Percentiles rank a stretch among this genome's conserved stretches.
Evolutionary conservation across 2,329 filamentous ascomycete species (phyloP).

Genomic region (Aaosphaeria pasadenensis): DNA sequence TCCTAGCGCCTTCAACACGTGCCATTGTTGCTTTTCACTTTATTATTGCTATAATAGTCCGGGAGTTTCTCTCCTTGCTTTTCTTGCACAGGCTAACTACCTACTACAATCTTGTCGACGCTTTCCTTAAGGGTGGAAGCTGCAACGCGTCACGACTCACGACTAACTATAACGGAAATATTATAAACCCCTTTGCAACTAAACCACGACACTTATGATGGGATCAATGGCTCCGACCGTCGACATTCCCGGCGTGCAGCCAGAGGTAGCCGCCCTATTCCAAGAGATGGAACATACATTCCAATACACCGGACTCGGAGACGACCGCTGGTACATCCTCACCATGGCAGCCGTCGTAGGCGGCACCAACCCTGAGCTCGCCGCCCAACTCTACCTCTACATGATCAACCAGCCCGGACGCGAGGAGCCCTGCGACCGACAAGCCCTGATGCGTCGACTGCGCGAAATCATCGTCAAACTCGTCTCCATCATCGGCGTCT

Average conservation of each 20-base stretch:
- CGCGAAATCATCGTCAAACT: conserved; percentile 60
- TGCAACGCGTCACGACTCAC: too few species aligned
- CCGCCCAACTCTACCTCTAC: conserved; percentile 54
- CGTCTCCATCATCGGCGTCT: conserved; percentile 55
- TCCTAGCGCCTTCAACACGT: too few species aligned
- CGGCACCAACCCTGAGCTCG: conserved; percentile 50
- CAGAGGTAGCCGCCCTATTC: conserved; percentile 34
- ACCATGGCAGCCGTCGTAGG: conserved; percentile 42
- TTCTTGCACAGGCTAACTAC: too few species aligned
- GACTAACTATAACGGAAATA: too few species aligned
- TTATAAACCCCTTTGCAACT: too few species aligned
- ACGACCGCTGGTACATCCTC: conserved; percentile 42
- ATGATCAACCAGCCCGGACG: conserved; percentile 49
- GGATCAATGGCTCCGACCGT: too few species aligned
- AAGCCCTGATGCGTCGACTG: conserved; percentile 47
- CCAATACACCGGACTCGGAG: conserved; percentile 32
- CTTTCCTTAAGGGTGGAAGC: too few species aligned
- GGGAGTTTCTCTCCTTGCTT: too few species aligned
- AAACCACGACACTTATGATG: too few species aligned
- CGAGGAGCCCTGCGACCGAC: conserved; percentile 38
- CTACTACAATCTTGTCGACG: too few species aligned
- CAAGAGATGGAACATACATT: conserved; percentile 38
- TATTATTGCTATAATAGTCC: too few species aligned
- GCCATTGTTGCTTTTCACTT: too few species aligned
- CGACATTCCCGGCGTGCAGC: background rate